These are phyloP conservation scores for Cercospora sp. DNA, from an alignment of 2,329 filamentous ascomycete species.

Conservation along the genomic window DNA sequence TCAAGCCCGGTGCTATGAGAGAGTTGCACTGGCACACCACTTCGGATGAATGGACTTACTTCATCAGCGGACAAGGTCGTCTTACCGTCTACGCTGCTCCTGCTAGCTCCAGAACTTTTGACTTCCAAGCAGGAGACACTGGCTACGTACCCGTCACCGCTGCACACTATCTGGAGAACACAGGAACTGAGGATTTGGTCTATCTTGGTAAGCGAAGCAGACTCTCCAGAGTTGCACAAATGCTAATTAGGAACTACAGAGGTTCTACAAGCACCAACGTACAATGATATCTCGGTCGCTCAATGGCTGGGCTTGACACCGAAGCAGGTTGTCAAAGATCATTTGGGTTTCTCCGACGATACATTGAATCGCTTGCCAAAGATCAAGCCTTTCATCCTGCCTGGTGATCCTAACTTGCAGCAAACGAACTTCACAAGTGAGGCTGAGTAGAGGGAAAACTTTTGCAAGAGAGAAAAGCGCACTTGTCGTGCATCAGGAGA, in stretches of 20 bases:
- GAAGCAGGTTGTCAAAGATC: conserved; percentile 42
- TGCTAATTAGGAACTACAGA: conserved; percentile 39
- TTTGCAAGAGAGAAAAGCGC: not conserved
- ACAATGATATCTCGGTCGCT: conserved; percentile 56
- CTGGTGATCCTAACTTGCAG: conserved; percentile 41
- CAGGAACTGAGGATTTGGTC: conserved; percentile 56
- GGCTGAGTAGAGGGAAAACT: conserved; percentile 13
- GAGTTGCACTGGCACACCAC: conserved; percentile 65
- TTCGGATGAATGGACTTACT: conserved; percentile 63
- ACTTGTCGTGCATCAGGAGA: not conserved
- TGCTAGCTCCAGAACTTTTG: conserved; percentile 54
- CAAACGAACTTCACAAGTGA: conserved; percentile 42
- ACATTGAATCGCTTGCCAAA: conserved; percentile 39
- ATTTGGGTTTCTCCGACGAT: conserved; percentile 36
- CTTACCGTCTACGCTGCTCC: conserved; percentile 59
- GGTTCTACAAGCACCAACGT: conserved; percentile 55
- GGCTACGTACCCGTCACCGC: conserved; percentile 58
- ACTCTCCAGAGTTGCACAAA: not conserved
- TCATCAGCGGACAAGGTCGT: conserved; percentile 57
- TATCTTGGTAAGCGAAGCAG: conserved; percentile 46
- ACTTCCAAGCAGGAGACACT: conserved; percentile 61
- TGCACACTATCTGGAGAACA: conserved; percentile 64
- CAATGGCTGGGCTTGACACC: conserved; percentile 59
- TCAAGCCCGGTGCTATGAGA: conserved; percentile 64
- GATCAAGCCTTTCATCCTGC: conserved; percentile 43